These are phyloP conservation scores for Phlebiopsis gigantea DNA, from an alignment of 768 basidiomycete species.

Conservation along the genomic window DNA sequence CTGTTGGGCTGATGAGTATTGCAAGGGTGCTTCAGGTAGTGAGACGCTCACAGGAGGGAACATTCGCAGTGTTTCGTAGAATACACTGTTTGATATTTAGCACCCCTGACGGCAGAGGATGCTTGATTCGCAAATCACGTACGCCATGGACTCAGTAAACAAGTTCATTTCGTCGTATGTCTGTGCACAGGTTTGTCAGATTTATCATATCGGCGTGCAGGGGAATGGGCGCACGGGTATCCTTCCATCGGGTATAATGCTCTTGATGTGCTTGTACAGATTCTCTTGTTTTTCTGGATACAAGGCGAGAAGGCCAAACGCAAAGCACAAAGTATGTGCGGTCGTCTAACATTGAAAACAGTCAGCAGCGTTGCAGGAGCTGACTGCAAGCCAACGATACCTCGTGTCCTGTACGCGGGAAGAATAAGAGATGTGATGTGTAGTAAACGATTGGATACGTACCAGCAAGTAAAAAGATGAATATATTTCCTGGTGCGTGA, in stretches of 20 bases:
- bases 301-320: constrained; percentile 33
- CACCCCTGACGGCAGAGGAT: too few relatives aligned
- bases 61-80: constrained; percentile 28
- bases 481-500: constrained; percentile 27
- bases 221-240: constrained; percentile 21
- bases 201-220: background rate
- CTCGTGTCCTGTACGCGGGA: constrained; percentile 35
- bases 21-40: background rate
- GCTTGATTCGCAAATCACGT: background rate
- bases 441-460: background rate
- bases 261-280: constrained; percentile 28
- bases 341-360: constrained; percentile 24
- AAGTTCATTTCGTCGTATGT: constrained; percentile 26
- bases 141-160: constrained; percentile 24
- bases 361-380: background rate
- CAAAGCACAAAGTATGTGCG: constrained; percentile 29
- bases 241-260: constrained; percentile 21
- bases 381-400: constrained; percentile 23
- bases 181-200: constrained; percentile 11
- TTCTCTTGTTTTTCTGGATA: constrained; percentile 36
- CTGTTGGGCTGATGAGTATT: background rate
- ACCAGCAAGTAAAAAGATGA: constrained; percentile 48
- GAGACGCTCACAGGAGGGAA: constrained; percentile 26
- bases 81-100: constrained; percentile 16
- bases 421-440: background rate